These are phyloP conservation scores for Marasmius fiardii DNA, from an alignment of 1,284 basidiomycete species.

Conservation along the genomic window DNA sequence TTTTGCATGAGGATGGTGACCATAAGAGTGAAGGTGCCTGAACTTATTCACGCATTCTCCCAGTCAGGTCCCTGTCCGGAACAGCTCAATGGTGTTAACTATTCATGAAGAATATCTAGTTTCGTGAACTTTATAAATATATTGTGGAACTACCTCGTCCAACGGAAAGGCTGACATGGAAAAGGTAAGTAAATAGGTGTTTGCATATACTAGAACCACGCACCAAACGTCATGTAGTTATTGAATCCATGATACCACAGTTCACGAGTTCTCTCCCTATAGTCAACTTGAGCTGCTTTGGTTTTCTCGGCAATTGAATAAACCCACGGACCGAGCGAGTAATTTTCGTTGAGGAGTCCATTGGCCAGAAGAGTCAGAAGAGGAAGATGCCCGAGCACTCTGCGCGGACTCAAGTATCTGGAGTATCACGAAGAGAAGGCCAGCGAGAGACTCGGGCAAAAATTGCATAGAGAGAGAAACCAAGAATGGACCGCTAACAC, in stretches of 20 bases:
- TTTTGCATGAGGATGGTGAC: constrained; percentile 8
- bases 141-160: constrained; percentile 56
- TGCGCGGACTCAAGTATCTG: constrained; percentile 40
- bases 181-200: constrained; percentile 5
- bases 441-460: constrained; percentile 56
- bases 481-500: background rate
- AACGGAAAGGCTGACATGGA: constrained; percentile 67
- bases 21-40: background rate
- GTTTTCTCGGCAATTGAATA: background rate
- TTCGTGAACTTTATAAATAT: background rate
- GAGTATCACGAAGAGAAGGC: constrained; percentile 42
- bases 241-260: constrained; percentile 84
- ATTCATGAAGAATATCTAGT: background rate
- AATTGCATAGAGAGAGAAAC: constrained; percentile 24
- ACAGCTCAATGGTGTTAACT: constrained; percentile 89
- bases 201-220: constrained; percentile 20
- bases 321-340: constrained; percentile 49
- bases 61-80: constrained; percentile 78
- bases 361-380: constrained; percentile 29
- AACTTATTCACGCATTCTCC: constrained; percentile 63
- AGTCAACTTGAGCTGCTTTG: constrained; percentile 5
- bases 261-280: constrained; percentile 67
- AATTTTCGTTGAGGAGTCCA: constrained; percentile 64
- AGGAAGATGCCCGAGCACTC: constrained; percentile 30
- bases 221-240: constrained; percentile 77